Conservation (phyloP, 1,284 basidiomycete genomes). For the Apiotrichum gracile region DNA sequence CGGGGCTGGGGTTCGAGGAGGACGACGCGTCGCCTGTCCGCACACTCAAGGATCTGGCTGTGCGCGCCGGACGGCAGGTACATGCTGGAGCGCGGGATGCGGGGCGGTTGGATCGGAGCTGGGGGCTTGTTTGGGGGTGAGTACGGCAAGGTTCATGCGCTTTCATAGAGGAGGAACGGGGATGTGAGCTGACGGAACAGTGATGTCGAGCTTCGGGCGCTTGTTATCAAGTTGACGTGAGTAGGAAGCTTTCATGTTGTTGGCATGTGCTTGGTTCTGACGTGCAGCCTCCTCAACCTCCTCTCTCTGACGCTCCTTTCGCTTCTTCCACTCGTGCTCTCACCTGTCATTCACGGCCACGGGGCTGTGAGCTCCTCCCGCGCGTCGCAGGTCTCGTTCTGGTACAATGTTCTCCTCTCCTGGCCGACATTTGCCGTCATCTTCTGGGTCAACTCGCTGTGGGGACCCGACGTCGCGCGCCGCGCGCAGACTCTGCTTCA, state of each 20-base stretch:
- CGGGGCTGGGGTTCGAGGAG: not conserved
- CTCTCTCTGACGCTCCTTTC: slow-evolving; percentile 42
- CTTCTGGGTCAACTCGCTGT: slow-evolving; percentile 45
- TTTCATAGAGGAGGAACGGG: not conserved
- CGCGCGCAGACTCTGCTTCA: slow-evolving; percentile 41
- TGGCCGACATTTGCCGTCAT: slow-evolving; percentile 45
- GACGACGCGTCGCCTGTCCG: not conserved
- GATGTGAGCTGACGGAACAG: slow-evolving; percentile 22
- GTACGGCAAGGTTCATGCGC: slow-evolving; percentile 6
- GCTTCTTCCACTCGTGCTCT: slow-evolving; percentile 38
- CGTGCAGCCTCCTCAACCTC: slow-evolving; percentile 42
- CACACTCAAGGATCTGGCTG: not conserved
- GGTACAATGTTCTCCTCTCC: slow-evolving; percentile 44
- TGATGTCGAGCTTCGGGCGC: slow-evolving; percentile 40
- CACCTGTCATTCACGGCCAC: slow-evolving; percentile 21
- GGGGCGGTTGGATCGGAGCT: slow-evolving; percentile 31
- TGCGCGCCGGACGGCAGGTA: not conserved
- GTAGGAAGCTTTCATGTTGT: not conserved
- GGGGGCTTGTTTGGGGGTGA: slow-evolving; percentile 40
- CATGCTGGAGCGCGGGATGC: slow-evolving; percentile 33
- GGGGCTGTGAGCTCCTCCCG: slow-evolving; percentile 3
- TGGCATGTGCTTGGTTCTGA: no score
- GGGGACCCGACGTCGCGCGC: slow-evolving; percentile 41
- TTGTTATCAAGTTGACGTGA: slow-evolving; percentile 42
- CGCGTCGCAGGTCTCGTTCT: slow-evolving; percentile 34